Evolutionary conservation across 768 basidiomycete genomes (phyloP), one percentile per base, ranked within the genome.

Genomic region (Boletus reticuloceps): DNA sequence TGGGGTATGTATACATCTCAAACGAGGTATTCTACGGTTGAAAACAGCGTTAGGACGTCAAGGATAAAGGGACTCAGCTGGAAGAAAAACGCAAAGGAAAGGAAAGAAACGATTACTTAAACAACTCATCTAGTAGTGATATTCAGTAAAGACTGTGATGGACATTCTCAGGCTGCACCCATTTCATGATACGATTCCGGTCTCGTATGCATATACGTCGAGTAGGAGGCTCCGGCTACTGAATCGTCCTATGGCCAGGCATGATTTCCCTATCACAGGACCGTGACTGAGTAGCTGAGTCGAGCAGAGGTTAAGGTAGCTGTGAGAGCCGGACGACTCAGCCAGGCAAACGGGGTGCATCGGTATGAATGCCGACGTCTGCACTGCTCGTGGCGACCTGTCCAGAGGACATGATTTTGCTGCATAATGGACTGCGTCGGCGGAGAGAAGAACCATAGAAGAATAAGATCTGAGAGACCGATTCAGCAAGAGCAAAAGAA

Each of bases 371-470:
- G 6, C 19, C 44, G 44, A 41, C 13, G 9, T 47, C 34, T 32
- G 47, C 11, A 6, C 42, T 9, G 29, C 8, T 29, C 29, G 8
- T 29, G 8, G 29, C 29, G 29, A 9, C 8, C 29, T 29, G 29
- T 9, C 8, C 29, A 2, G 25, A 25, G 25, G 29, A 36, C 34
- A 40, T 51, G 42, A 69, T 22, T 54, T 53, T 41, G 44, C 55
- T 62, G 53, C 66, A 67, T 25, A 66, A 46, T 29, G 16, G 39
- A 22, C 62, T 71, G 17, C 55, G 65, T 39, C 61, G 53, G 22
- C 73, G 65, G 41, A 29, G 29, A 29, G 54, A 49, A 27, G 63
- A 54, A 13, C 71, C 72, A 43, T 64, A 72, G n/a, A 67, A 64
- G 34, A 72, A 68, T 14, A 70, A 29, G 29, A 29, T 29, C 67